phyloP scores from a whole-genome alignment of 495 filamentous ascomycete species.

The Tuber indicum region DNA sequence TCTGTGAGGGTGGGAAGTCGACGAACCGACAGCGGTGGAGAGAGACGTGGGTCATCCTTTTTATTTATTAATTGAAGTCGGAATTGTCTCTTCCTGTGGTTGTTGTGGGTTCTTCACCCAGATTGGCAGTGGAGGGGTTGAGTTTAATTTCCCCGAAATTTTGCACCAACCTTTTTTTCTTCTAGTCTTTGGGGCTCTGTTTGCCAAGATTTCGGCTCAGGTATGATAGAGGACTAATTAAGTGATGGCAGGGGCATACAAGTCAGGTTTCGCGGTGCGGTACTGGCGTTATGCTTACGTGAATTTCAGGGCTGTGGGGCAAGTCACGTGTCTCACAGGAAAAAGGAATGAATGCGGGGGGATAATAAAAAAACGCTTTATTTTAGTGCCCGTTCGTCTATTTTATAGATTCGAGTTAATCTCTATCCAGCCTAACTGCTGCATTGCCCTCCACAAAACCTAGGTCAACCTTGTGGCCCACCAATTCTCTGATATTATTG shows the following conservation, averaged over 20 bases:
- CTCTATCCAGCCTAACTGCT: conserved; percentile 73
- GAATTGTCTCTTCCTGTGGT: neutral
- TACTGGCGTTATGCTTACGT: neutral
- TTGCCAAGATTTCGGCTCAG: neutral
- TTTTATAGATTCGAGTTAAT: conserved; percentile 44
- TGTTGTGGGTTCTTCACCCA: neutral
- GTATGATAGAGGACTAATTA: neutral
- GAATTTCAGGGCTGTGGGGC: neutral
- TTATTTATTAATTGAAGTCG: neutral
- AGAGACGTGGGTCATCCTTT: conserved; percentile 56
- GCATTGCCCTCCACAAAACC: conserved; percentile 74
- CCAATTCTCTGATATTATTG: conserved; percentile 73
- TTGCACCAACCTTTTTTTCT: neutral
- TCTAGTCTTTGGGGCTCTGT: neutral
- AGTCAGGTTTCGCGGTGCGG: neutral
- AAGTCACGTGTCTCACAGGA: neutral
- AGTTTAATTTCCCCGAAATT: neutral
- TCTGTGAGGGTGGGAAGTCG: conserved; percentile 83
- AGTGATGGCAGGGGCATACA: neutral
- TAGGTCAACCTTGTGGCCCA: conserved; percentile 79
- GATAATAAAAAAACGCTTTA: neutral
- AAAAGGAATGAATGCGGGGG: neutral
- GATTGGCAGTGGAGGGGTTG: neutral
- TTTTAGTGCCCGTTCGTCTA: neutral
- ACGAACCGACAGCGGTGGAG: conserved; percentile 97